These are phyloP conservation scores for Aureoboletus auriporus DNA, from an alignment of 768 basidiomycete genomes.

Conservation along the genomic window DNA sequence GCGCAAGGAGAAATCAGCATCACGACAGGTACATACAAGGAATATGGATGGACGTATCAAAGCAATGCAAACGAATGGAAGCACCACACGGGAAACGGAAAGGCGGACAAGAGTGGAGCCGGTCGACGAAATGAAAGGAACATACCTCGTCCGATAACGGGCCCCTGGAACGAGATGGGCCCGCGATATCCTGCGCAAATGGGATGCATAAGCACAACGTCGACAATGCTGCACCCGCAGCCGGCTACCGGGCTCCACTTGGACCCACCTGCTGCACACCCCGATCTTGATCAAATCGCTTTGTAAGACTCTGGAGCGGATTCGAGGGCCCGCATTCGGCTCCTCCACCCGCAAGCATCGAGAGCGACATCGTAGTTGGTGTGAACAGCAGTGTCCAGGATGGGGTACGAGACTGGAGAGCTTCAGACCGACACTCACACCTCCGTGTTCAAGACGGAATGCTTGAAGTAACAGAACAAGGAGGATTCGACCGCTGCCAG, in stretches of 20 bases:
- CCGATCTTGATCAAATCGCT: slow-evolving; percentile 75
- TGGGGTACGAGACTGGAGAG: not conserved
- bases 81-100: not conserved
- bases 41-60: not conserved
- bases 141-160: slow-evolving; percentile 57
- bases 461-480: not conserved
- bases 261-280: slow-evolving; percentile 67
- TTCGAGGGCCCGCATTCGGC: slow-evolving; percentile 88
- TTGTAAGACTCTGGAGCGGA: slow-evolving; percentile 74
- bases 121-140: slow-evolving; percentile 6
- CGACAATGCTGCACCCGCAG: not conserved
- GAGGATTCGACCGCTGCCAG: not conserved
- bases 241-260: slow-evolving; percentile 7
- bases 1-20: not conserved
- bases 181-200: slow-evolving; percentile 61
- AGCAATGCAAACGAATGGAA: slow-evolving; percentile 4
- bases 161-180: slow-evolving; percentile 38
- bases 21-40: not conserved
- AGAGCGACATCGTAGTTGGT: slow-evolving; percentile 58
- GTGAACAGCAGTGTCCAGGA: not conserved
- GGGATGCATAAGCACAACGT: slow-evolving; percentile 1
- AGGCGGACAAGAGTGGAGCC: slow-evolving; percentile 5
- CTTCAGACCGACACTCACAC: not conserved
- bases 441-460: not conserved
- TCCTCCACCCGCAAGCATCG: slow-evolving; percentile 60